These are phyloP conservation scores for Pisolithus orientalis DNA, from an alignment of 768 basidiomycete genomes.

Conservation along the genomic window DNA sequence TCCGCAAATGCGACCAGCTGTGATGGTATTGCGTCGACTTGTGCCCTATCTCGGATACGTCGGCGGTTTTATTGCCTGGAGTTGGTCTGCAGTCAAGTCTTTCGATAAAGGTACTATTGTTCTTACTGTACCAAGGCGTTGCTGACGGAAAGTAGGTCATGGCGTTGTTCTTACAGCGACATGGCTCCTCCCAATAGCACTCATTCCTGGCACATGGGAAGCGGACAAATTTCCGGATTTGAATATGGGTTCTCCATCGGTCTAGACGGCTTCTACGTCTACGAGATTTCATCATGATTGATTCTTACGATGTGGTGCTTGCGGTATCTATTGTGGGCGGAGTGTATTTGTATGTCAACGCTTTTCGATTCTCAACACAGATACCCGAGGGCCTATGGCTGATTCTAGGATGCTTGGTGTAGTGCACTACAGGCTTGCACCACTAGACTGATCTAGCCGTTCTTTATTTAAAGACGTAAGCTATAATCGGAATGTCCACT, in stretches of 20 bases:
- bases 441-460: too few species aligned
- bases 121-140: neutral
- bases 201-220: conserved; percentile 74
- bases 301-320: neutral
- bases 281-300: neutral
- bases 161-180: conserved; percentile 81
- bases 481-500: too few species aligned
- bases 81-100: conserved; percentile 60
- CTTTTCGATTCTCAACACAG: too few species aligned
- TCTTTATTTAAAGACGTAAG: too few species aligned
- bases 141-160: conserved; percentile 40
- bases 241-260: conserved; percentile 24
- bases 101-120: conserved; percentile 56
- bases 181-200: conserved; percentile 71
- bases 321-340: too few species aligned
- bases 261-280: neutral
- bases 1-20: conserved; percentile 48
- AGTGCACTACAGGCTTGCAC: too few species aligned
- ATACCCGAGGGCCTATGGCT: too few species aligned
- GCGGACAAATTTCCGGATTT: conserved; percentile 21
- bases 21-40: conserved; percentile 53
- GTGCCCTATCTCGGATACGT: conserved; percentile 66
- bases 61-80: conserved; percentile 74
- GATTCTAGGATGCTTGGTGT: too few species aligned
- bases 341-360: too few species aligned